phyloP scores from a whole-genome alignment of 2,329 filamentous ascomycete genomes.

The Corynespora cassiicola region DNA sequence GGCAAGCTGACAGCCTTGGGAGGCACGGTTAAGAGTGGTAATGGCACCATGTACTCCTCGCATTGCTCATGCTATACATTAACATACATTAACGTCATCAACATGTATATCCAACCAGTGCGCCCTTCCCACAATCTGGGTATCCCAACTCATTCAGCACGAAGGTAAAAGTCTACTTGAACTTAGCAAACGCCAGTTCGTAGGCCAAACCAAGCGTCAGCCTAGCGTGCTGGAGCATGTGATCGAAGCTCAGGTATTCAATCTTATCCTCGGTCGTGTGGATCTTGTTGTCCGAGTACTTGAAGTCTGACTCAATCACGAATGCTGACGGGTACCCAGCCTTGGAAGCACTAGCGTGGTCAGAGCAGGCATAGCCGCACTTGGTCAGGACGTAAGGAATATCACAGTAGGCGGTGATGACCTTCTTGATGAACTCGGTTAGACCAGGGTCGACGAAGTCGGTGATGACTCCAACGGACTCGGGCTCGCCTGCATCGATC shows the following conservation, averaged over 20 bases:
- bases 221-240: conserved; percentile 90
- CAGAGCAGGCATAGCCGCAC: conserved; percentile 85
- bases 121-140: too few species aligned
- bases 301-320: conserved; percentile 77
- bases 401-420: conserved; percentile 85
- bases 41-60: too few species aligned
- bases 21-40: too few species aligned
- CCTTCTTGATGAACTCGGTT: conserved; percentile 88
- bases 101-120: too few species aligned
- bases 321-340: conserved; percentile 78
- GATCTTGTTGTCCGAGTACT: conserved; percentile 69
- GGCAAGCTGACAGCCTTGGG: too few species aligned
- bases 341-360: conserved; percentile 76
- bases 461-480: conserved; percentile 90
- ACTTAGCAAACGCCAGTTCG: conserved; percentile 80
- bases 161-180: conserved; percentile 56
- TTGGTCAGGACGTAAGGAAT: conserved; percentile 88
- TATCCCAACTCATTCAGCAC: too few species aligned
- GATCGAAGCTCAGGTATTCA: conserved; percentile 78
- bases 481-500: conserved; percentile 78
- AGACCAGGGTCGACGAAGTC: conserved; percentile 86
- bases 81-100: too few species aligned
- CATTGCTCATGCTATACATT: too few species aligned
- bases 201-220: conserved; percentile 84
- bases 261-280: conserved; percentile 74